Evolutionary conservation across 768 basidiomycete species (phyloP), one percentile per base, ranked within the genome.

Genomic region (Pleurotus tuber-regium): DNA sequence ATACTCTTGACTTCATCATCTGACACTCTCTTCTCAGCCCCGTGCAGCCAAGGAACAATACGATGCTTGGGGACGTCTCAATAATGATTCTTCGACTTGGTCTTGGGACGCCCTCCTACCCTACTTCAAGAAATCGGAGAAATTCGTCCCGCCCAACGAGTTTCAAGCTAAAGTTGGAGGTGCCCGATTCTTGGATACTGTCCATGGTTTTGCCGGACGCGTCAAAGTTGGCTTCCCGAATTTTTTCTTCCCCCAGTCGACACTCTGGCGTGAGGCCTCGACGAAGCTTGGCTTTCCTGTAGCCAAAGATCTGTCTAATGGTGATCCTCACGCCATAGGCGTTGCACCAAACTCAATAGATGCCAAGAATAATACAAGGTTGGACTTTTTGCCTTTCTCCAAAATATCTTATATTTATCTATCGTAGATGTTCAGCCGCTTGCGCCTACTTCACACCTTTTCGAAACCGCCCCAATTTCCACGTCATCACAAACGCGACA

Each of bases 401-500:
- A 11, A 7, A 4, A n/a, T n/a, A n/a, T n/a, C 19, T 38, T 18
- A 16, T 38, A 38, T 38, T 28, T 42, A n/a, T n/a, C n/a, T n/a
- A n/a, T 42, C 30, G 11, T 29, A 47, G 44, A 23, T 47, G 44
- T 23, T 47, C 44, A 14, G 44, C 44, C 0, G 63, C 57, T 1
- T 65, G 68, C 47, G 68, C 63, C 0, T 70, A 65, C 51, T 64
- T 61, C 47, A 63, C 66, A 0, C 65, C 68, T 0, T 68, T 65
- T 43, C 31, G 52, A 1, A 43, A 54, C 9, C 43, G 62, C 11
- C 55, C 73, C 18, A 86, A 86, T 59, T 70, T 85, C 33, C 70
- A 70, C 39, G 76, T 86, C 38, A 67, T 86, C 31, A 73, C 79
- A 5, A 78, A 79, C 54, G 72, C 76, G 11, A 80, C 77, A 12